Base-by-base conservation (phyloP, 2,329 filamentous ascomycete genomes). In the Tricladium varicosporioides region DNA sequence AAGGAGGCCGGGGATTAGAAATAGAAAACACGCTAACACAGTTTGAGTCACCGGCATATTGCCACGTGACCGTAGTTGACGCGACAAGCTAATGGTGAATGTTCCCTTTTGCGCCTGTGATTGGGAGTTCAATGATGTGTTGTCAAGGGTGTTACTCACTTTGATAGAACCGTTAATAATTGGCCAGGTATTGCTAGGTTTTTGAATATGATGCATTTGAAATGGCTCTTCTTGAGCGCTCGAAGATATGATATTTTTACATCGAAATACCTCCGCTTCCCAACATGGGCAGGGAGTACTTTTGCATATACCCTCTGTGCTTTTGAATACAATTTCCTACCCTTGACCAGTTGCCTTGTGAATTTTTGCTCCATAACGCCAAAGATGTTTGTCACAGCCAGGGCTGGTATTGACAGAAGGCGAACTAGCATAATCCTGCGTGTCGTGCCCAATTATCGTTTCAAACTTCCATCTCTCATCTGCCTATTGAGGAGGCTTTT, bases 401-500 rank as follows among this genome's bases (percentile, higher is more conserved):
- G 16, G n/a, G n/a, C 15, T 27, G 22, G 36, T 22, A 42, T 44
- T 44, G 36, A 54, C 15, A 14, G 22, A 16, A 19, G 9, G 14
- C 13, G 14, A 19, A 31, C 36, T 14, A 27, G 15, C 11, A 42
- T 45, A 5, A 27, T 27, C 22, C 7, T 27, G 22, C 22, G 4
- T 27, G 22, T 27, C 22, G 22, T 27, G 22, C 22, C 22, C 22
- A 27, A 27, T 27, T 27, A 7, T 7, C 7, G 4, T 27, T 27
- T 7, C 22, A 27, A 27, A 27, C 22, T 27, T 27, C 22, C 36
- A 13, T 53, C 27, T 27, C 46, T 61, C 46, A 62, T 53, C 60
- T 64, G 33, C 53, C 49, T 60, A 56, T 32, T 15, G 56, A 60
- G 36, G 42, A 56, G 14, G 53, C 52, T 60, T 63, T 64, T 22